phyloP scores from a whole-genome alignment of 805 yeast species.

The Yarrowia yakushimensis region DNA sequence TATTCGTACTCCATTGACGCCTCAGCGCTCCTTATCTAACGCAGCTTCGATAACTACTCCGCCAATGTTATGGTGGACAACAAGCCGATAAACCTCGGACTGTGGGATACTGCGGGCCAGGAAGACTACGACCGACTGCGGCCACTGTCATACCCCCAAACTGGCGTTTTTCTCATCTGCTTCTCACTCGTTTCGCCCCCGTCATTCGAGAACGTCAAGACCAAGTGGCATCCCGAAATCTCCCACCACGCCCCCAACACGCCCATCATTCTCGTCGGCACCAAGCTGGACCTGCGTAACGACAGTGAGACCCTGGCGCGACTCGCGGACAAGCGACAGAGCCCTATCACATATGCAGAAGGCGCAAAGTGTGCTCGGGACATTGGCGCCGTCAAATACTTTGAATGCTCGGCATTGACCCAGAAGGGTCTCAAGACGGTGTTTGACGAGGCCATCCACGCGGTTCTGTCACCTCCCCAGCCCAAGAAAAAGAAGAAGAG shows the following conservation, averaged over 20 bases:
- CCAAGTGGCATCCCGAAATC: conserved; percentile 84
- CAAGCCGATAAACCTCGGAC: conserved; percentile 75
- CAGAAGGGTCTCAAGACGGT: conserved; percentile 83
- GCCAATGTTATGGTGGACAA: conserved; percentile 81
- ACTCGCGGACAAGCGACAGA: conserved; percentile 56
- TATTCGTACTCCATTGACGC: neutral
- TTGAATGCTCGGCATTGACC: conserved; percentile 88
- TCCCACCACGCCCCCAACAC: conserved; percentile 74
- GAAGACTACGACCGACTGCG: conserved; percentile 86
- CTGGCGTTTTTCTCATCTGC: conserved; percentile 82
- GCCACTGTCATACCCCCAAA: conserved; percentile 88
- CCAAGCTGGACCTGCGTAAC: conserved; percentile 83
- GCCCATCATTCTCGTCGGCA: conserved; percentile 73
- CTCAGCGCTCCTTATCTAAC: neutral
- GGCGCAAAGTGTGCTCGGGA: conserved; percentile 67
- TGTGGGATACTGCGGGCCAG: conserved; percentile 97
- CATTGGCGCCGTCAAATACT: conserved; percentile 65
- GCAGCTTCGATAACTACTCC: conserved; percentile 75
- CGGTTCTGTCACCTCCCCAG: conserved; percentile 53
- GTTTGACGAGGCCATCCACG: conserved; percentile 75
- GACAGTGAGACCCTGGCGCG: conserved; percentile 68
- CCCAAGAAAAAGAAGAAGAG: conserved; percentile 47
- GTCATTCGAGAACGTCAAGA: conserved; percentile 73
- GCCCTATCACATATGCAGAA: conserved; percentile 60
- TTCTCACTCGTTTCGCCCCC: conserved; percentile 80